Percentiles rank a stretch among this genome's conserved stretches.
Conservation (phyloP, 108 stramenopile species). For the Aurantiochytrium sp. region DNA sequence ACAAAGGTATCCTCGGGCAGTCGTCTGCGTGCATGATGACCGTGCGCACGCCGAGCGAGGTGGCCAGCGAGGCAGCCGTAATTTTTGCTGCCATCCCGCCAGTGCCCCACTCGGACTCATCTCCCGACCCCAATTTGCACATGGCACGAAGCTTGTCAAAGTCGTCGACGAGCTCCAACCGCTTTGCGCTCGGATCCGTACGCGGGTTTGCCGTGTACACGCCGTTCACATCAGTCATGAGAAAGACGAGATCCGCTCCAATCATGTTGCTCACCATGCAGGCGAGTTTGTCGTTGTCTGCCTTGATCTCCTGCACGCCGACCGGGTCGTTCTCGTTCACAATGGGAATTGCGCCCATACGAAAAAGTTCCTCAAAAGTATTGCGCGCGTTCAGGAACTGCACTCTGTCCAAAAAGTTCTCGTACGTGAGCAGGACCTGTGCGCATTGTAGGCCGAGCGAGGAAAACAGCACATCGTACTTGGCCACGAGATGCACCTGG, state of each 20-base stretch:
- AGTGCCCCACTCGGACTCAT: slow-evolving; percentile 17
- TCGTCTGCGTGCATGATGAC: slow-evolving; percentile 5
- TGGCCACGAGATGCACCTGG: background rate
- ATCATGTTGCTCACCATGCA: slow-evolving; percentile 13
- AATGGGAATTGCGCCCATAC: background rate
- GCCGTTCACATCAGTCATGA: slow-evolving; percentile 19
- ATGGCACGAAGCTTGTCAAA: background rate
- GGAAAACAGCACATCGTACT: background rate
- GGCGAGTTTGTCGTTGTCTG: slow-evolving; percentile 18
- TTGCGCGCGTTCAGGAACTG: background rate
- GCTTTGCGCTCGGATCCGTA: background rate
- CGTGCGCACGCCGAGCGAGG: background rate
- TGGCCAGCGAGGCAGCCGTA: background rate
- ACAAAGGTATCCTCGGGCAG: background rate
- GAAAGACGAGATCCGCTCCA: background rate
- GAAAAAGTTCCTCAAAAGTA: background rate
- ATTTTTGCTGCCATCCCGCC: slow-evolving; percentile 16
- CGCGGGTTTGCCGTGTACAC: slow-evolving; percentile 6
- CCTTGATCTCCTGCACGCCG: background rate
- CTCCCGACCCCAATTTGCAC: background rate
- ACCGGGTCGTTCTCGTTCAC: slow-evolving; percentile 17
- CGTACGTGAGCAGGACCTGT: slow-evolving; percentile 18
- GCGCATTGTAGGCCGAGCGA: background rate
- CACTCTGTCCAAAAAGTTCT: background rate
- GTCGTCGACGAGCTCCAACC: background rate